Conservation (phyloP, 1,284 basidiomycete genomes). For the Cerioporus squamosus region DNA sequence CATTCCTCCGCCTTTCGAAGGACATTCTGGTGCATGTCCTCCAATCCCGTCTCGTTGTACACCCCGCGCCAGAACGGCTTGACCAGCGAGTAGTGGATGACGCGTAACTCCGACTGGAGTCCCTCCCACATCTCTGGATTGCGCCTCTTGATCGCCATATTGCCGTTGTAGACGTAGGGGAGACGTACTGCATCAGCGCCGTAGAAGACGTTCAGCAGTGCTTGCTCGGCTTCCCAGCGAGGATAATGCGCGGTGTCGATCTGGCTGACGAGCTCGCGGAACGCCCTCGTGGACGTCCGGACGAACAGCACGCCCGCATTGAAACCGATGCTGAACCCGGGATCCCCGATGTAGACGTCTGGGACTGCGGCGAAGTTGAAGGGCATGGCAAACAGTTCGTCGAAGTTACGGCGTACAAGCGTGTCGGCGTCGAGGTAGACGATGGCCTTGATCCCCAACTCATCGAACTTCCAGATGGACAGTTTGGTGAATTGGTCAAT, state of each 20-base stretch:
- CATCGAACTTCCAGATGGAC: constrained; percentile 45
- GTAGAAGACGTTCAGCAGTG: constrained; percentile 49
- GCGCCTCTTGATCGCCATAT: constrained; percentile 46
- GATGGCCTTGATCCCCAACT: constrained; percentile 32
- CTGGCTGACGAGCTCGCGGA: constrained; percentile 40
- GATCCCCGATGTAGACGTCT: constrained; percentile 40
- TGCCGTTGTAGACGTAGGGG: constrained; percentile 50
- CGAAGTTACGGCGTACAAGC: constrained; percentile 44
- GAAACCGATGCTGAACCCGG: constrained; percentile 43
- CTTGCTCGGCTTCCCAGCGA: constrained; percentile 44
- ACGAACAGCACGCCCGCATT: constrained; percentile 49
- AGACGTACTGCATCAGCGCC: constrained; percentile 41
- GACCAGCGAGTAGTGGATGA: constrained; percentile 47
- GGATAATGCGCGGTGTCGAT: constrained; percentile 41
- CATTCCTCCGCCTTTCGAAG: constrained; percentile 14
- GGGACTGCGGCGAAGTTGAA: constrained; percentile 49
- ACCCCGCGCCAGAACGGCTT: constrained; percentile 44
- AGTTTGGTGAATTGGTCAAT: constrained; percentile 50
- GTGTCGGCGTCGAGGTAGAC: constrained; percentile 52
- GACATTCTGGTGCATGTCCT: constrained; percentile 26
- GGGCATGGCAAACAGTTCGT: constrained; percentile 49
- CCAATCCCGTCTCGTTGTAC: constrained; percentile 27
- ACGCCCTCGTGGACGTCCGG: constrained; percentile 37
- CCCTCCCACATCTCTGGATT: constrained; percentile 41
- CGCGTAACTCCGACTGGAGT: constrained; percentile 37